These are phyloP conservation scores for Pichiaceae sp. DNA, from an alignment of 1,139 yeast species.

Conservation along the genomic window DNA sequence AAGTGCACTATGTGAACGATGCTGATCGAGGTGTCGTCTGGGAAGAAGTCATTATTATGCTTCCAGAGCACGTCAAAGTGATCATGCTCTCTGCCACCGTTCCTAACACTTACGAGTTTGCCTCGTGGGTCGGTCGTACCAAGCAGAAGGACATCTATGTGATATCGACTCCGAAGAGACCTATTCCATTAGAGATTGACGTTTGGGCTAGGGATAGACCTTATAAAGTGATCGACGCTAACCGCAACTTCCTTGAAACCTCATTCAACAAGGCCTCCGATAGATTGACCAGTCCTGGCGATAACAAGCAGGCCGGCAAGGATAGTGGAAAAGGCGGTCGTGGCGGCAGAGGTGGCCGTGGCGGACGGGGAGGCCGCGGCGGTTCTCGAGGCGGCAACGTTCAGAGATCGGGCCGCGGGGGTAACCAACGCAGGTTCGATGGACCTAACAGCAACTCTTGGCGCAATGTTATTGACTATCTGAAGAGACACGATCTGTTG, in stretches of 20 bases:
- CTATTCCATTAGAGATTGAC: slow-evolving; percentile 85
- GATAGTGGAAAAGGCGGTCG: slow-evolving; percentile 20
- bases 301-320: slow-evolving; percentile 21
- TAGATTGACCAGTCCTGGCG: slow-evolving; percentile 35
- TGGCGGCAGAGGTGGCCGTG: slow-evolving; percentile 9
- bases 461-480: slow-evolving; percentile 64
- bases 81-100: slow-evolving; percentile 87
- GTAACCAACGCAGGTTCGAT: slow-evolving; percentile 21
- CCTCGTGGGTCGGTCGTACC: slow-evolving; percentile 97
- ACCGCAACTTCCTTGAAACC: slow-evolving; percentile 55
- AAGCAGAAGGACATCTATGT: slow-evolving; percentile 93
- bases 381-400: slow-evolving; percentile 7
- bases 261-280: slow-evolving; percentile 61
- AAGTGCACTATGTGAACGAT: slow-evolving; percentile 94
- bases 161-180: slow-evolving; percentile 90
- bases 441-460: slow-evolving; percentile 71
- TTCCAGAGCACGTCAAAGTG: slow-evolving; percentile 81
- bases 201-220: slow-evolving; percentile 70
- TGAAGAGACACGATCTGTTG: slow-evolving; percentile 56
- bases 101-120: slow-evolving; percentile 97
- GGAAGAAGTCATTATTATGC: slow-evolving; percentile 95
- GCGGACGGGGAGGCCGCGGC: slow-evolving; percentile 7
- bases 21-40: slow-evolving; percentile 97
- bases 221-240: slow-evolving; percentile 66
- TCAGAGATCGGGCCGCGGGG: slow-evolving; percentile 10